A percentile compares a stretch with the other conserved stretches of the same genome.
These are phyloP conservation scores for Penicillium oxalicum DNA, from an alignment of 2,329 filamentous ascomycete genomes.

Conservation along the genomic window DNA sequence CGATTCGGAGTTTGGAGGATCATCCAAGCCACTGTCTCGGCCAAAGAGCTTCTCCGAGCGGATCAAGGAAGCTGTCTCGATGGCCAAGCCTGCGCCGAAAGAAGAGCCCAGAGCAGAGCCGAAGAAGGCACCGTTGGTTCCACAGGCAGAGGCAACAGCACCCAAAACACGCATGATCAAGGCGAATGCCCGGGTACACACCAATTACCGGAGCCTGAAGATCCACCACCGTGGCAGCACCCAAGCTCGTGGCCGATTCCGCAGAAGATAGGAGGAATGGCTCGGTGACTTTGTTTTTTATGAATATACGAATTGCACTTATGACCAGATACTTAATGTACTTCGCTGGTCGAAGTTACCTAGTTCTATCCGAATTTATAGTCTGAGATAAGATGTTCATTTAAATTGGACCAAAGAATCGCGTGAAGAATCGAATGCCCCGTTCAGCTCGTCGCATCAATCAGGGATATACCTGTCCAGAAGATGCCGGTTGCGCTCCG, in stretches of 20 bases:
- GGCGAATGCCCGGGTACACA: conserved; percentile 43
- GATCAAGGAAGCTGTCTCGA: conserved; percentile 33
- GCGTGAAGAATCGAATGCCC: neutral
- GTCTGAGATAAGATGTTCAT: neutral
- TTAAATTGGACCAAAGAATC: neutral
- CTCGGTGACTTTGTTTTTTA: conserved; percentile 3
- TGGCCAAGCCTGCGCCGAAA: conserved; percentile 13
- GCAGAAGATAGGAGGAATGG: conserved; percentile 23
- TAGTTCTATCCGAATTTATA: neutral
- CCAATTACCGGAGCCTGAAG: conserved; percentile 45
- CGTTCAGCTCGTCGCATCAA: conserved; percentile 6
- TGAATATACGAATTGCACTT: conserved; percentile 20
- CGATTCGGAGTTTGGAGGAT: conserved; percentile 27
- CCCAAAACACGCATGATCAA: conserved; percentile 25
- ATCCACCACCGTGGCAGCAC: conserved; percentile 37
- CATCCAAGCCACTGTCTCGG: conserved; percentile 14
- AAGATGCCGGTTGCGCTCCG: conserved; percentile 18
- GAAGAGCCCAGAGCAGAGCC: conserved; percentile 12
- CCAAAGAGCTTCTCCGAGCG: conserved; percentile 33
- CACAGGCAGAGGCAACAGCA: conserved; percentile 21
- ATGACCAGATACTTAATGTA: conserved; percentile 7
- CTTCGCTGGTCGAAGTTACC: neutral
- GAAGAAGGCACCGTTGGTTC: conserved; percentile 10
- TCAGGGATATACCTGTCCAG: conserved; percentile 32
- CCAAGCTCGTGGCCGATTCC: conserved; percentile 35